Evolutionary conservation across 208 protist species (phyloP).

Genomic region (Crithidia sp.): DNA sequence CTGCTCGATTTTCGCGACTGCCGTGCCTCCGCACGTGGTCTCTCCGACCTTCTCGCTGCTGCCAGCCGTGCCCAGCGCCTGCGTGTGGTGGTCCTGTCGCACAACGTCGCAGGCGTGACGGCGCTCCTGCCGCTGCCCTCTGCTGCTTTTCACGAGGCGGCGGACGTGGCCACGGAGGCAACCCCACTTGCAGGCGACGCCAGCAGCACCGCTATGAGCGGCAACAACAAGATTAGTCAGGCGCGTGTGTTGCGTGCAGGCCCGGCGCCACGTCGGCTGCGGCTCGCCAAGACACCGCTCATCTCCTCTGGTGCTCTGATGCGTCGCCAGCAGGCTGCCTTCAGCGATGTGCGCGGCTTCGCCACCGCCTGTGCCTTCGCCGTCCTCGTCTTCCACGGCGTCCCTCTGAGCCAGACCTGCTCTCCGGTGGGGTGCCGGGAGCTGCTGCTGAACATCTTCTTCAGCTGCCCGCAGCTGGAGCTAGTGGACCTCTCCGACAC

Average conservation of each 20-base stretch:
- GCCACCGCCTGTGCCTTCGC: slow-evolving; percentile 41
- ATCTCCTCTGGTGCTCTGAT: slow-evolving; percentile 38
- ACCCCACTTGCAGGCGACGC: not conserved
- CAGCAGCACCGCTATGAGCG: not conserved
- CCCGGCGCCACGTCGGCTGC: slow-evolving; percentile 14
- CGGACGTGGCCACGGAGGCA: slow-evolving; percentile 4
- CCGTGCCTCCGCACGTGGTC: slow-evolving; percentile 56
- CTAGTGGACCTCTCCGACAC: slow-evolving; percentile 62
- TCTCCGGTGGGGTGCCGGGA: slow-evolving; percentile 65
- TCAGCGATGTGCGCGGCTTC: slow-evolving; percentile 35
- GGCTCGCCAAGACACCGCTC: slow-evolving; percentile 29
- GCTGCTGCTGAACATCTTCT: slow-evolving; percentile 78
- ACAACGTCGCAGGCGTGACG: slow-evolving; percentile 44
- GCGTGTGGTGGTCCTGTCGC: slow-evolving; percentile 40
- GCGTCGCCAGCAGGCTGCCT: slow-evolving; percentile 21
- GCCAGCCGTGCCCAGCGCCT: slow-evolving; percentile 66
- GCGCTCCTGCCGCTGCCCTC: slow-evolving; percentile 32
- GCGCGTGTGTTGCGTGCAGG: not conserved
- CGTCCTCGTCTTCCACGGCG: slow-evolving; percentile 47
- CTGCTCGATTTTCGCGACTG: slow-evolving; percentile 68
- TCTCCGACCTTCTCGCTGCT: slow-evolving; percentile 67
- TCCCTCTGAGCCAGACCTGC: slow-evolving; percentile 68
- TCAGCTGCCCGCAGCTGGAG: slow-evolving; percentile 59
- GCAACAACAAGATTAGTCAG: not conserved
- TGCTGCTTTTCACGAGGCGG: slow-evolving; percentile 12